phyloP scores from a whole-genome alignment of 495 filamentous ascomycete genomes.

The Achaetomiella virescens region DNA sequence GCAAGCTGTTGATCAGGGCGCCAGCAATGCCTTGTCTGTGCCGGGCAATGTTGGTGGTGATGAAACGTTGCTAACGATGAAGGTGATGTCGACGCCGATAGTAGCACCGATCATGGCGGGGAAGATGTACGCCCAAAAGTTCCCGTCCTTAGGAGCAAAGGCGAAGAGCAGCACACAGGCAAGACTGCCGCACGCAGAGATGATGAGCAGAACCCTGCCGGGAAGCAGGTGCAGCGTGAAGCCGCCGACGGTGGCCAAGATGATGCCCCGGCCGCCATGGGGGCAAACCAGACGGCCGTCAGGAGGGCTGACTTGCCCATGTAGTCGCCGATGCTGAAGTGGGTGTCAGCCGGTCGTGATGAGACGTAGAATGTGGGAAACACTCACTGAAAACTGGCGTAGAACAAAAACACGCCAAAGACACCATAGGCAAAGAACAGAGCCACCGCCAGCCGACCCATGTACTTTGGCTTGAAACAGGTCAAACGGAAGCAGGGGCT shows the following conservation, averaged over 20 bases:
- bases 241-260: conserved; percentile 65
- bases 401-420: conserved; percentile 72
- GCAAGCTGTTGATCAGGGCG: conserved; percentile 46
- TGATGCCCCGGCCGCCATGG: conserved; percentile 70
- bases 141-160: conserved; percentile 54
- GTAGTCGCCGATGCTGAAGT: conserved; percentile 54
- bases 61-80: conserved; percentile 82
- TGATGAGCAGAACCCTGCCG: conserved; percentile 62
- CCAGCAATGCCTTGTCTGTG: conserved; percentile 71
- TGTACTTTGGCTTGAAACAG: conserved; percentile 68
- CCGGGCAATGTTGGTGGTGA: conserved; percentile 66
- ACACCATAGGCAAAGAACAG: conserved; percentile 72
- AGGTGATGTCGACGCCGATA: conserved; percentile 76
- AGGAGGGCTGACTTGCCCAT: conserved; percentile 62
- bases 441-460: conserved; percentile 59
- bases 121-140: conserved; percentile 62
- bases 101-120: conserved; percentile 79
- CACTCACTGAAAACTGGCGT: conserved; percentile 71
- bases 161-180: conserved; percentile 65
- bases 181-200: conserved; percentile 61
- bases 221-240: conserved; percentile 70
- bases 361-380: background rate
- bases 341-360: background rate
- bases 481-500: conserved; percentile 69
- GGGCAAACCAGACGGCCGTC: conserved; percentile 71